Conservation (phyloP, 1,284 basidiomycete genomes). For the Pseudozyma tsukubaensis region DNA sequence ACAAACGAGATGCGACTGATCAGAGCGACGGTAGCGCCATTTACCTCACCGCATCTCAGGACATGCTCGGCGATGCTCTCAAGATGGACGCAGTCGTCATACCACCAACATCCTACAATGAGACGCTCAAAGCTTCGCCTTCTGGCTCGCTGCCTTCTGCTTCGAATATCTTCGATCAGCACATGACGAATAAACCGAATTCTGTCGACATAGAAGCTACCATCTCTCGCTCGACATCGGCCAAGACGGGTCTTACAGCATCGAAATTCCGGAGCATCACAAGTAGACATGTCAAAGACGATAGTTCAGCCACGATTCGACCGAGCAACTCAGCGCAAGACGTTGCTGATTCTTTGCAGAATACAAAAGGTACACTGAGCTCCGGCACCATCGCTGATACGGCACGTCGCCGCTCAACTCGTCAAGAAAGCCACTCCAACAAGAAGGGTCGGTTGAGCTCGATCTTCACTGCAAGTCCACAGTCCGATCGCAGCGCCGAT, state of each 20-base stretch:
- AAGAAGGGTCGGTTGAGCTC: slow-evolving; percentile 32
- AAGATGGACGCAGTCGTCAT: slow-evolving; percentile 48
- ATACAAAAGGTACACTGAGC: too few species aligned
- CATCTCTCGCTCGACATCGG: slow-evolving; percentile 26
- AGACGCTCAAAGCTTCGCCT: slow-evolving; percentile 8
- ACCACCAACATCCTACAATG: slow-evolving; percentile 11
- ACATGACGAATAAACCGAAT: background rate
- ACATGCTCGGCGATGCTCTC: slow-evolving; percentile 39
- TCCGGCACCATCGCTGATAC: slow-evolving; percentile 5
- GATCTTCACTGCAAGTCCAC: slow-evolving; percentile 39
- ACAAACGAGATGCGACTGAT: slow-evolving; percentile 12
- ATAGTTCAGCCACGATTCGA: slow-evolving; percentile 48
- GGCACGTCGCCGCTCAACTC: slow-evolving; percentile 19
- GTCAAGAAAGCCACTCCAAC: slow-evolving; percentile 13
- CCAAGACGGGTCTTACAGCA: slow-evolving; percentile 14
- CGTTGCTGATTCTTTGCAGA: background rate
- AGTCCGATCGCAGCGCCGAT: slow-evolving; percentile 13
- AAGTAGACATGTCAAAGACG: slow-evolving; percentile 34
- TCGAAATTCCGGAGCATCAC: slow-evolving; percentile 2
- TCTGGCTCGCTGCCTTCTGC: slow-evolving; percentile 11
- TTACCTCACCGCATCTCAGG: slow-evolving; percentile 33
- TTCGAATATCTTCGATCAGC: background rate
- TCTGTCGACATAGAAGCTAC: slow-evolving; percentile 21
- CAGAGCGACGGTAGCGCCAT: slow-evolving; percentile 16
- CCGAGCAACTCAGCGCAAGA: slow-evolving; percentile 19